Conservation (phyloP, 2,329 filamentous ascomycete species). For the Didymella exigua region DNA sequence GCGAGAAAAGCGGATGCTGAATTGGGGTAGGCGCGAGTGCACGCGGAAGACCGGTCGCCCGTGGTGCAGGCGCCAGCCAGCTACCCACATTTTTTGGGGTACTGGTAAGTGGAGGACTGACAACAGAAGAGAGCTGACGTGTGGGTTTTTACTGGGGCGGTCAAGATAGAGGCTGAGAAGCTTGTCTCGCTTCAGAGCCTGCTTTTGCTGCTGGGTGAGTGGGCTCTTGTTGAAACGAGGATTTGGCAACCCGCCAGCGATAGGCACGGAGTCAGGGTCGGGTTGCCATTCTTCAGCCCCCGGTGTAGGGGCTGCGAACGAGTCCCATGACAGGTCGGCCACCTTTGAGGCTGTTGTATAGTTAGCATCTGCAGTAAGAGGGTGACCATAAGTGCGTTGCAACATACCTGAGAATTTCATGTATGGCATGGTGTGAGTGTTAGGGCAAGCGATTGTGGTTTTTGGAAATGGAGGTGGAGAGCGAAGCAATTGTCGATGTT, state of each 20-base stretch:
- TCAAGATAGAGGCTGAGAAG: not conserved
- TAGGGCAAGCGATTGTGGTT: not conserved
- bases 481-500: not conserved
- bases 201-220: not conserved
- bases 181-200: not conserved
- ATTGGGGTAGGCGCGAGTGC: not conserved
- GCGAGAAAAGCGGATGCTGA: not conserved
- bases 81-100: not conserved
- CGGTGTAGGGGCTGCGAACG: slow-evolving; percentile 16
- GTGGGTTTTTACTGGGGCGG: not conserved
- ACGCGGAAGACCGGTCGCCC: not conserved
- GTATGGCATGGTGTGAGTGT: not conserved
- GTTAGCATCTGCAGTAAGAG: not conserved
- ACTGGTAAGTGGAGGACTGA: not conserved
- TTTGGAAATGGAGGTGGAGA: not conserved
- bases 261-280: slow-evolving; percentile 10
- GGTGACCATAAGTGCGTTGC: not conserved
- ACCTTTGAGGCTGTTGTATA: not conserved
- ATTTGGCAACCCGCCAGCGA: slow-evolving; percentile 3
- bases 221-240: slow-evolving; percentile 12
- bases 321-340: slow-evolving; percentile 3
- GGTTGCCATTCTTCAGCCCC: slow-evolving; percentile 19
- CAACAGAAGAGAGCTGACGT: not conserved
- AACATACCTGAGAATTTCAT: not conserved
- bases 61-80: slow-evolving; percentile 3